Base-by-base conservation (phyloP, 2,329 filamentous ascomycete genomes). In the Stachybotrys echinatus region DNA sequence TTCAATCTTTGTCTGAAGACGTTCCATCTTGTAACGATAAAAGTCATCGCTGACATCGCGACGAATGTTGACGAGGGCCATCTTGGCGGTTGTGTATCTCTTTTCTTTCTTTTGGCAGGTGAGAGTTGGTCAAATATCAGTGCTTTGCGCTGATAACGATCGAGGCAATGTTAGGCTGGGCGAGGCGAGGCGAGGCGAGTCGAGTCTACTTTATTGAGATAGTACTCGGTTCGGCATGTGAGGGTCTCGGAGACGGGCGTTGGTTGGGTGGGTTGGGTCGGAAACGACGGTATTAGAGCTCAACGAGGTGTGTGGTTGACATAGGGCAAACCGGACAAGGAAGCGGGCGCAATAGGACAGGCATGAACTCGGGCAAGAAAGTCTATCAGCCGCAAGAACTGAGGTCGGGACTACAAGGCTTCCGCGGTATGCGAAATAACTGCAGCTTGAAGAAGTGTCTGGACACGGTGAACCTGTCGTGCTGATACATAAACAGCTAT, bases 21-120 rank as follows among this genome's bases (percentile, higher is more conserved):
- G 87, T 79, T 97, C 94, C 94, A 99, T 99, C 85, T 99, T 99
- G 86, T 99, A 99, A 73, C 94, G 94, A 79, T 99, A 99, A 85
- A 96, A 99, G 76, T 88, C 88, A 77, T 99, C 94, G 80, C 87
- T 87, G 78, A 96, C 87, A 88, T 97, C 92, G 75, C 89, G 90
- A 74, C 92, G 92, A 75, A 97, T 92, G 77, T 99, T 99, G 84
- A 99, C 81, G 77, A 89, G 92, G 82, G 89, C 87, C 94, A 97
- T 97, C 74, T 64, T 91, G 83, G 72, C 76, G 74, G 71, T 78
- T 37, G 21, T 46, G 43, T 37, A 46, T 34, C 10, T 10, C 42
- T 40, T 40, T 14, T 34, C 14, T 34, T n/a, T n/a, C n/a, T n/a
- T n/a, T n/a, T n/a, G n/a, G n/a, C 31, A 37, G 31, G 31, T 37